Evolutionary conservation across 2,329 filamentous ascomycete genomes (phyloP), one percentile per base, ranked within the genome.

Genomic region (Aspergillus pseudoglaucus): DNA sequence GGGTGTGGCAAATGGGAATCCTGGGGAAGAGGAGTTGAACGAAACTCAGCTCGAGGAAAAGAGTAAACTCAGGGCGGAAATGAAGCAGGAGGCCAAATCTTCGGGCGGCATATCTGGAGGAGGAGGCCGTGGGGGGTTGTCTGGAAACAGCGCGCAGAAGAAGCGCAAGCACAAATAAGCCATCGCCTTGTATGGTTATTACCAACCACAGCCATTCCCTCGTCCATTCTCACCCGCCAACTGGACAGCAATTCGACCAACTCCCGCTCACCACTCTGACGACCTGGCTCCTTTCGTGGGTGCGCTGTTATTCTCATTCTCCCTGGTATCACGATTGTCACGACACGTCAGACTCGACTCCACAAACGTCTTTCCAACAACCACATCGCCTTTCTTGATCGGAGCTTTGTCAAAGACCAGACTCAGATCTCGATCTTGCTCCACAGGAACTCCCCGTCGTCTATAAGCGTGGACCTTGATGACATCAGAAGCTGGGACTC

Each of bases 91-190:
- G 40, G 40, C 9, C 33, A 33, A 8, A 52, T 52, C 37, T 30
- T 46, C 6, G 15, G 37, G 4, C n/a, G 63, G 60, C 47, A 65
- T 68, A 25, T 68, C 65, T 22, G 64, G 64, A 30, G 25, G 25
- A 27, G 25, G 25, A 30, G 25, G 25, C 9, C 25, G 25, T 30
- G 25, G 25, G 12, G 25, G 25, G 4, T 12, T 30, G 9, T 30
- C 25, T 12, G 25, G 25, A 30, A 30, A 30, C 25, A 30, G 25
- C 9, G 10, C 54, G 17, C 53, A 59, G 39, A 59, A 59, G 47
- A 60, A 59, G 39, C 53, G 58, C 43, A 59, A 59, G 45, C 53
- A 57, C 32, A 54, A 57, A 50, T 57, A 54, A 42, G 18, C 35
- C 18, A 17, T 12, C 25, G 14, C 9, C 4, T 14, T n/a, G n/a